A percentile compares a stretch with the other conserved stretches of the same genome.
phyloP scores from a whole-genome alignment of 139 green algal species.

The Chlamydomonas incerta region DNA sequence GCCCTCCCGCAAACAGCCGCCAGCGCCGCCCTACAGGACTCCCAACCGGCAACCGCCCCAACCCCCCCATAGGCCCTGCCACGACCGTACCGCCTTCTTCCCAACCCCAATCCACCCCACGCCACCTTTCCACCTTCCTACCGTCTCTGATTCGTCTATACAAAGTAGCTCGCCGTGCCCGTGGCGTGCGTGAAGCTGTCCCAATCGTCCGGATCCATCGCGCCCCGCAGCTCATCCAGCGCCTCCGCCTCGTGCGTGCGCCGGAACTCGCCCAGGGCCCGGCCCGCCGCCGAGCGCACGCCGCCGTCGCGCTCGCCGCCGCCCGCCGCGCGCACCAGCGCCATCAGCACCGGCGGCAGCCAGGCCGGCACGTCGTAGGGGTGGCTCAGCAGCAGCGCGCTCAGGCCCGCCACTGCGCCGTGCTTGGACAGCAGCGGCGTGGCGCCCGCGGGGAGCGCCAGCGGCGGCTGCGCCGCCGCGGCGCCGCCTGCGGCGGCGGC shows the following conservation, averaged over 20 bases:
- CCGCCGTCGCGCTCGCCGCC: slow-evolving; percentile 1
- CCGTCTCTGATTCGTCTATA: too few species aligned
- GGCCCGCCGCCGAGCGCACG: slow-evolving; percentile 50
- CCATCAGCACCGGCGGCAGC: slow-evolving; percentile 84
- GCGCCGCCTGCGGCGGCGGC: not conserved
- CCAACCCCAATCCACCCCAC: too few species aligned
- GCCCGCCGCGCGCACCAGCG: slow-evolving; percentile 65
- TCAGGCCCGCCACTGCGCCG: slow-evolving; percentile 75
- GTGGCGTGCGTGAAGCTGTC: slow-evolving; percentile 81
- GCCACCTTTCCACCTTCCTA: too few species aligned
- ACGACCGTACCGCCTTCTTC: too few species aligned
- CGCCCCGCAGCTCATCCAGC: slow-evolving; percentile 63
- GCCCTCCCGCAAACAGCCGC: too few species aligned
- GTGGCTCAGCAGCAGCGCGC: slow-evolving; percentile 81
- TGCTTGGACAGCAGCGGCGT: too few species aligned
- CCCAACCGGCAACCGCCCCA: too few species aligned
- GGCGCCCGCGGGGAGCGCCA: too few species aligned
- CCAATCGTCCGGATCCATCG: slow-evolving; percentile 79
- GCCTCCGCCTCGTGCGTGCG: slow-evolving; percentile 64
- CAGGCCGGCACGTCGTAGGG: slow-evolving; percentile 91
- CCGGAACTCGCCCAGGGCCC: slow-evolving; percentile 76
- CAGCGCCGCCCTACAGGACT: too few species aligned
- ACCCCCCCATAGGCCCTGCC: too few species aligned
- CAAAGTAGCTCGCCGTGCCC: slow-evolving; percentile 78
- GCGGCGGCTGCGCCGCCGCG: not conserved